Evolutionary conservation across 1,284 basidiomycete genomes (phyloP).

Genomic region (Moniliella sp.): DNA sequence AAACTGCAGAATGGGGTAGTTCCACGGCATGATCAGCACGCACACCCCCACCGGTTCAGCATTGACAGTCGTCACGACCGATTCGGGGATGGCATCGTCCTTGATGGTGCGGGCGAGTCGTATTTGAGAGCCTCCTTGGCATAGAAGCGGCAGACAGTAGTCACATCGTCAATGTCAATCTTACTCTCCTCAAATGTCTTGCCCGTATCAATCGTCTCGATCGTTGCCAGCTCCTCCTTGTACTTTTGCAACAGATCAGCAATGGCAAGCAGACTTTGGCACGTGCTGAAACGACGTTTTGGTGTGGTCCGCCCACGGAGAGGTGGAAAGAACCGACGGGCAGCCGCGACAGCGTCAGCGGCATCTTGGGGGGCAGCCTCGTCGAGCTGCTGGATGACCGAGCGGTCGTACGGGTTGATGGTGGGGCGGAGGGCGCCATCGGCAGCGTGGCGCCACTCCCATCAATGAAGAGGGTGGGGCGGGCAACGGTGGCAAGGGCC

Average conservation of each 20-base stretch:
- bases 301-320: conserved; percentile 11
- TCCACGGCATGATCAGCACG: conserved; percentile 32
- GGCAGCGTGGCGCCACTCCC: conserved; percentile 23
- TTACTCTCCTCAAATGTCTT: conserved; percentile 27
- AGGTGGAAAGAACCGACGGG: conserved; percentile 15
- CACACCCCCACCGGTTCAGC: conserved; percentile 32
- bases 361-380: conserved; percentile 24
- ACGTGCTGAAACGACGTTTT: conserved; percentile 12
- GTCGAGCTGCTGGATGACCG: conserved; percentile 17
- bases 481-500: not conserved
- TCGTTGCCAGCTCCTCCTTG: conserved; percentile 16
- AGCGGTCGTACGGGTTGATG: conserved; percentile 24
- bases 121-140: conserved; percentile 26
- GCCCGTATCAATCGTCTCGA: conserved; percentile 30
- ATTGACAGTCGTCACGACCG: conserved; percentile 15
- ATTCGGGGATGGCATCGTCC: conserved; percentile 19
- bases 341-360: conserved; percentile 14
- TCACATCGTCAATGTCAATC: conserved; percentile 30
- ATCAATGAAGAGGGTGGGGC: conserved; percentile 29
- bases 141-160: conserved; percentile 29
- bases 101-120: conserved; percentile 16
- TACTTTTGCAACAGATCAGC: conserved; percentile 26
- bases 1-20: conserved; percentile 31
- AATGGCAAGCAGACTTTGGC: conserved; percentile 10
- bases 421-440: conserved; percentile 16